phyloP scores from a whole-genome alignment of 108 stramenopile species.

The Skeletonema grethae region DNA sequence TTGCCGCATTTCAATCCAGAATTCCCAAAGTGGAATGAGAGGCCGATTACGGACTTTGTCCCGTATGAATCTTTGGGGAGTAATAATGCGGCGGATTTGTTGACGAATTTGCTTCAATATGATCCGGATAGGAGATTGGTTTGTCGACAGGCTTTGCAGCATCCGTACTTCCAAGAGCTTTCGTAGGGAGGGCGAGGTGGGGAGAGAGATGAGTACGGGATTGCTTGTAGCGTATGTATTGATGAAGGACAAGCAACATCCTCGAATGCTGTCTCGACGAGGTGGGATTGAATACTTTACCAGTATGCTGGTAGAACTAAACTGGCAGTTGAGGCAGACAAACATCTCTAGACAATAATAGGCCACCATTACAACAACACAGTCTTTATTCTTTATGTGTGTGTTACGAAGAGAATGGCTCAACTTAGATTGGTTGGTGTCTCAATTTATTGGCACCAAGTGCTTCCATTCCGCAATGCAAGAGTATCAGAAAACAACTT shows the following conservation, averaged over 20 bases:
- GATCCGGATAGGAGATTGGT: conserved; percentile 87
- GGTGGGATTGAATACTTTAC: not conserved
- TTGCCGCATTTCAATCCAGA: conserved; percentile 92
- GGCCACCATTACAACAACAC: not conserved
- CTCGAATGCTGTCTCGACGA: not conserved
- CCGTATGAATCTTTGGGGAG: conserved; percentile 69
- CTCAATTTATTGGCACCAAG: not conserved
- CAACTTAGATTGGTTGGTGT: too few relatives aligned
- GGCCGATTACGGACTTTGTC: conserved; percentile 84
- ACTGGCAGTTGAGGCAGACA: not conserved
- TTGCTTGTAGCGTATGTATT: not conserved
- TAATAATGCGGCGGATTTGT: conserved; percentile 68
- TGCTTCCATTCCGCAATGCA: too few relatives aligned
- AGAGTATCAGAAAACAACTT: too few relatives aligned
- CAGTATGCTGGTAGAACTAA: not conserved
- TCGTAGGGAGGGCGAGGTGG: not conserved
- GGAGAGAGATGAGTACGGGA: conserved; percentile 7
- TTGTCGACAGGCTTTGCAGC: conserved; percentile 84
- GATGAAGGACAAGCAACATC: not conserved
- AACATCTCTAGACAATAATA: not conserved
- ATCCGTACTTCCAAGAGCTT: conserved; percentile 75
- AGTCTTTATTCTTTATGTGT: too few relatives aligned
- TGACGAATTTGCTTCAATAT: conserved; percentile 81
- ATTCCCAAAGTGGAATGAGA: conserved; percentile 89
- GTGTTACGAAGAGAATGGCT: too few relatives aligned